Conservation (phyloP, 2,329 filamentous ascomycete genomes). For the Hymenoscyphus linearis region DNA sequence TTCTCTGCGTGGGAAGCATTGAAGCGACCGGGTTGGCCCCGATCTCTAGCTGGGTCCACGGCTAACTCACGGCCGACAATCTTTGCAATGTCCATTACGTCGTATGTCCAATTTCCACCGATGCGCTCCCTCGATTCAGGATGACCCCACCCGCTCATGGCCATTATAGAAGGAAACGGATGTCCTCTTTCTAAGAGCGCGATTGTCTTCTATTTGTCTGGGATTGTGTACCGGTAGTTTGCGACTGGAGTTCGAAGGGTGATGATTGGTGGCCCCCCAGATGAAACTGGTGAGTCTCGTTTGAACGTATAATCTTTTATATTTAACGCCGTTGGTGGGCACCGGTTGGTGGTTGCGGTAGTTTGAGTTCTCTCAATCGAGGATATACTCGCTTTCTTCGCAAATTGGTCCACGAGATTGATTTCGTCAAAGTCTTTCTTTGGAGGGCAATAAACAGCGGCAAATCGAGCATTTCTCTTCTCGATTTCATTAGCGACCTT, state of each 20-base stretch:
- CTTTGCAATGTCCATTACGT: not conserved
- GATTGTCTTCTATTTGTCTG: not conserved
- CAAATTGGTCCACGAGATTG: not conserved
- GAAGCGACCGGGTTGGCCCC: not conserved
- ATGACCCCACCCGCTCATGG: not conserved
- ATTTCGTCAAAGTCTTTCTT: not conserved
- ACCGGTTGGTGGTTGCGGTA: not conserved
- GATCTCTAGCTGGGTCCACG: not conserved
- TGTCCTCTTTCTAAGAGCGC: not conserved
- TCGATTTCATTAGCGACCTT: not conserved
- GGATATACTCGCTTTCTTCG: not conserved
- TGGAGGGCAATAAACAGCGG: not conserved
- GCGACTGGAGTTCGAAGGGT: not conserved
- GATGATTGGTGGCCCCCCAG: not conserved
- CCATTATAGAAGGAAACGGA: not conserved
- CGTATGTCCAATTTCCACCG: not conserved
- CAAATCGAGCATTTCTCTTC: not conserved
- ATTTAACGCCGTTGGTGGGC: not conserved
- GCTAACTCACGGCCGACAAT: not conserved
- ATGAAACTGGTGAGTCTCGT: not conserved
- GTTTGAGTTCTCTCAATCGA: not conserved
- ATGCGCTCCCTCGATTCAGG: not conserved
- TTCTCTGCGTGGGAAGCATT: not conserved
- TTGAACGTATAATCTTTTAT: not conserved
- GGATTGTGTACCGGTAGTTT: not conserved